Evolutionary conservation across 495 filamentous ascomycete species (phyloP).

Genomic region (Saxispiralis lemnorum): DNA sequence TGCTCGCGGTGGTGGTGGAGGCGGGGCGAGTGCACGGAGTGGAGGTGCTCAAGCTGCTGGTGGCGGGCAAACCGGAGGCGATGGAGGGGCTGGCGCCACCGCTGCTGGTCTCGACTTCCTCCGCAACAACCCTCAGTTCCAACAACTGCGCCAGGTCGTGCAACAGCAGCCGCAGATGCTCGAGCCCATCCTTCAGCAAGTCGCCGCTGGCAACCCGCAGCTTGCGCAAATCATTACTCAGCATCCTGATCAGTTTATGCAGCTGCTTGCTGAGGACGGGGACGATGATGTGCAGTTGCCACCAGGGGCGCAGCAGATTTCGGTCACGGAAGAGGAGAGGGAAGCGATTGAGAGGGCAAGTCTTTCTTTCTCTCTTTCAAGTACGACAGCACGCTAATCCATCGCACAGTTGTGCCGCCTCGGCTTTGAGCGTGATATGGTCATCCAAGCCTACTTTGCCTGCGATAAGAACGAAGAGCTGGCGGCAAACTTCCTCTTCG

Average conservation of each 20-base stretch:
- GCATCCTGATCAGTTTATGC: slow-evolving; percentile 82
- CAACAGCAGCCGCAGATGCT: slow-evolving; percentile 97
- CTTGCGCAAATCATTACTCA: slow-evolving; percentile 77
- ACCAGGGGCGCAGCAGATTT: slow-evolving; percentile 74
- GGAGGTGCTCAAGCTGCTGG: slow-evolving; percentile 14
- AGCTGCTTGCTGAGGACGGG: slow-evolving; percentile 64
- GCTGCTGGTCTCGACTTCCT: slow-evolving; percentile 80
- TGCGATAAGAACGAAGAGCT: slow-evolving; percentile 99
- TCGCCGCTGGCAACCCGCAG: slow-evolving; percentile 87
- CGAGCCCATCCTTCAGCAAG: slow-evolving; percentile 89
- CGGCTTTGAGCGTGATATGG: slow-evolving; percentile 80
- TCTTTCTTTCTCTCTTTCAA: slow-evolving; percentile 7
- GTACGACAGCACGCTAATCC: slow-evolving; percentile 19
- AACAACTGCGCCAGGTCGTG: slow-evolving; percentile 89
- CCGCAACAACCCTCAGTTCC: slow-evolving; percentile 91
- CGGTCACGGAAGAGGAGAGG: slow-evolving; percentile 85
- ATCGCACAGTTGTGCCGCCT: slow-evolving; percentile 57
- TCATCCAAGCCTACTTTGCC: slow-evolving; percentile 96
- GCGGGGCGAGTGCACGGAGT: slow-evolving; percentile 18
- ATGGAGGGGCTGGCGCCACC: slow-evolving; percentile 28
- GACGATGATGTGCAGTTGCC: slow-evolving; percentile 54
- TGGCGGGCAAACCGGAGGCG: slow-evolving; percentile 28
- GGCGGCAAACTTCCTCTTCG: slow-evolving; percentile 93
- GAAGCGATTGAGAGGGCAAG: slow-evolving; percentile 91
- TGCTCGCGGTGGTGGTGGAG: slow-evolving; percentile 29